Base-by-base conservation (phyloP, 352 stramenopile genomes). In the Pythium insidiosum region DNA sequence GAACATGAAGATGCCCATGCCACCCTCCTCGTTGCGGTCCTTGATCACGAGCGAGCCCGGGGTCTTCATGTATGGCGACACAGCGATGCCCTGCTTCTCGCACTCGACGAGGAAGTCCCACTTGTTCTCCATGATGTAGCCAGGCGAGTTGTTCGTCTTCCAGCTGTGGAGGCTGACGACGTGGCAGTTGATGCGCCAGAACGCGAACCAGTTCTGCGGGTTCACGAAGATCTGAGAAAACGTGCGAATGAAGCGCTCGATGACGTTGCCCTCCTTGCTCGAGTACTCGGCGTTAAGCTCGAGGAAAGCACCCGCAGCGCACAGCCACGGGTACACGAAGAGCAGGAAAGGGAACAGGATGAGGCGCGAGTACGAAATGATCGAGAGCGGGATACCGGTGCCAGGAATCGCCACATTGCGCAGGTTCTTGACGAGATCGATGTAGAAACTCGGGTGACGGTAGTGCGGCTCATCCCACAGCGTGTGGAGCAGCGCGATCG, bases 41-140 rank as follows among this genome's bases (percentile, higher is more conserved):
- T 99, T 99, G 43, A 98, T 77, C 6, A 98, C 95, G 26, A 98
- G 79, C 39, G 75, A 86, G 16, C 76, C 82, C 5, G 81, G 78
- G 12, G 76, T 63, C 48, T 96, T 88, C 29, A 98, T 66, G 68
- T 94, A 98, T 7, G 95, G 95, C 28, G 88, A 95, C 26, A 98
- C 77, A 5, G 95, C 92, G 22, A 99, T 95, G 30, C 69, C 75
- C 29, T 83, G 56, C 53, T 95, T 89, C 26, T 89, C 70, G n/a
- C 88, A 81, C 52, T 97, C 75, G 25, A 95, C 61, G 2, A 99
- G 63, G 59, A 99, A 99, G 43, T 96, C 97, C 94, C 95, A 98
- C 71, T 99, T 99, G 73, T 98, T 97, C 68, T 98, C 94, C 88
- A 97, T 97, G 39, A 80, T 54, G 66, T 98, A 98, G 38, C 85